Evolutionary conservation across 345 rosid species (phyloP).

Genomic region (Durio zibethinus): DNA sequence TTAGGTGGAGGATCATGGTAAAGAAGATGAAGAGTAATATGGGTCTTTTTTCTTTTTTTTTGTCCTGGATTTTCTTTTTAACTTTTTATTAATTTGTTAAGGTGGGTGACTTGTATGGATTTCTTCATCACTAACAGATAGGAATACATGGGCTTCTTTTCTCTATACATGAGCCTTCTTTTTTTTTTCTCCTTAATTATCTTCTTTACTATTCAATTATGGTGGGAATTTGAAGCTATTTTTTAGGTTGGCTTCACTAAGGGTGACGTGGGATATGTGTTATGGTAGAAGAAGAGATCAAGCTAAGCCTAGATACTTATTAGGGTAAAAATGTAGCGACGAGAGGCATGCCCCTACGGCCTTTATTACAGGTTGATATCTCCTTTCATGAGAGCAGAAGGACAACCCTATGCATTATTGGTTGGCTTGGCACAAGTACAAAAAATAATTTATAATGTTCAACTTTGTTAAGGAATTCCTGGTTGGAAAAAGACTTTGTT

Average conservation of each 20-base stretch:
- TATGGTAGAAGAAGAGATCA: conserved; percentile 8
- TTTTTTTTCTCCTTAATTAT: background rate
- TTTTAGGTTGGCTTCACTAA: conserved; percentile 49
- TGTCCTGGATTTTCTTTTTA: conserved; percentile 16
- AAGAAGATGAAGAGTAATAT: conserved; percentile 31
- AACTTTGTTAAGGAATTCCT: conserved; percentile 29
- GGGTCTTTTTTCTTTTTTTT: conserved; percentile 16
- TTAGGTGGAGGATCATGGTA: conserved; percentile 96
- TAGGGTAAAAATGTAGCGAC: conserved; percentile 22
- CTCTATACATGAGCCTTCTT: conserved; percentile 3
- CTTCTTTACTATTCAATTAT: conserved; percentile 17
- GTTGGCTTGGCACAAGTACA: conserved; percentile 23
- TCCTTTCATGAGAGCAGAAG: conserved; percentile 8
- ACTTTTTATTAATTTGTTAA: conserved; percentile 26
- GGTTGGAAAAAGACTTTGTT: conserved; percentile 17
- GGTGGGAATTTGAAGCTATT: conserved; percentile 40
- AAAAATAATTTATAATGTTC: conserved; percentile 25
- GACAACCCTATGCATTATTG: conserved; percentile 22
- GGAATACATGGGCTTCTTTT: conserved; percentile 29
- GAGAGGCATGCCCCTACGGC: background rate
- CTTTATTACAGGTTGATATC: conserved; percentile 17
- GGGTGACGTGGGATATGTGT: background rate
- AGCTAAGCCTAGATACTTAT: conserved; percentile 18
- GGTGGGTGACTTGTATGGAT: conserved; percentile 42
- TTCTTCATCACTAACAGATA: conserved; percentile 45